phyloP scores from a whole-genome alignment of 768 basidiomycete genomes.

The Clavaria fumosa region DNA sequence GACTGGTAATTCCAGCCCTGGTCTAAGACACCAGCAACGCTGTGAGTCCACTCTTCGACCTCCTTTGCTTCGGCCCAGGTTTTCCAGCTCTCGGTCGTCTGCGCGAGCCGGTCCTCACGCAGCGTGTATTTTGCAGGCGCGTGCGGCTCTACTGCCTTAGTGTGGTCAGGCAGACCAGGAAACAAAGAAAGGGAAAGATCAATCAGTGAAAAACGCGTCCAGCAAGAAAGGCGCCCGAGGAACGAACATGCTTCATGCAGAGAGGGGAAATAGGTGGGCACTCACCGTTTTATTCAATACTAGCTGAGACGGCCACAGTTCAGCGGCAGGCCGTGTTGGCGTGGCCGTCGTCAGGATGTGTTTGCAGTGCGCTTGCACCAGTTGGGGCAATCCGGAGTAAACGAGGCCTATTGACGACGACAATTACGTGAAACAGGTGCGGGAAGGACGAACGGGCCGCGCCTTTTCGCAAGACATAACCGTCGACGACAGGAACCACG shows the following conservation, averaged over 20 bases:
- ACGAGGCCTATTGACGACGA: constrained; percentile 42
- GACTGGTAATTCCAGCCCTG: constrained; percentile 85
- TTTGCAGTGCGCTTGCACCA: constrained; percentile 69
- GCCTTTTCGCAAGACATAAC: constrained; percentile 96
- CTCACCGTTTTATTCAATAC: constrained; percentile 64
- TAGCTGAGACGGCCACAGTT: constrained; percentile 75
- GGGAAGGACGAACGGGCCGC: not conserved
- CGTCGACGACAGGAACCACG: constrained; percentile 92
- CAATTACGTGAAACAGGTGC: not conserved
- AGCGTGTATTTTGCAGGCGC: constrained; percentile 50
- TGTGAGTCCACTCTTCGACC: constrained; percentile 90
- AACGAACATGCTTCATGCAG: too few relatives aligned
- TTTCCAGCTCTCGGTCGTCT: constrained; percentile 72
- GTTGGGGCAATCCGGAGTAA: constrained; percentile 58
- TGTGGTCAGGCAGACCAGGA: constrained; percentile 1
- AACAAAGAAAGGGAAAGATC: not conserved
- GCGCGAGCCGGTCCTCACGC: constrained; percentile 56
- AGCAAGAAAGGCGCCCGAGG: too few relatives aligned
- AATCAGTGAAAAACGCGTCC: too few relatives aligned
- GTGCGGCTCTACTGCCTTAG: constrained; percentile 60
- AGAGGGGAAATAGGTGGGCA: constrained; percentile 4
- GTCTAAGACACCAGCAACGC: constrained; percentile 71
- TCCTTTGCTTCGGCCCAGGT: constrained; percentile 67
- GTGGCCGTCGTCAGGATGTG: constrained; percentile 42
- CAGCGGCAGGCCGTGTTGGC: constrained; percentile 38